A percentile compares a stretch with the other conserved stretches of the same genome.
phyloP scores from a whole-genome alignment of 2,329 filamentous ascomycete species.

The Fusarium sororula region DNA sequence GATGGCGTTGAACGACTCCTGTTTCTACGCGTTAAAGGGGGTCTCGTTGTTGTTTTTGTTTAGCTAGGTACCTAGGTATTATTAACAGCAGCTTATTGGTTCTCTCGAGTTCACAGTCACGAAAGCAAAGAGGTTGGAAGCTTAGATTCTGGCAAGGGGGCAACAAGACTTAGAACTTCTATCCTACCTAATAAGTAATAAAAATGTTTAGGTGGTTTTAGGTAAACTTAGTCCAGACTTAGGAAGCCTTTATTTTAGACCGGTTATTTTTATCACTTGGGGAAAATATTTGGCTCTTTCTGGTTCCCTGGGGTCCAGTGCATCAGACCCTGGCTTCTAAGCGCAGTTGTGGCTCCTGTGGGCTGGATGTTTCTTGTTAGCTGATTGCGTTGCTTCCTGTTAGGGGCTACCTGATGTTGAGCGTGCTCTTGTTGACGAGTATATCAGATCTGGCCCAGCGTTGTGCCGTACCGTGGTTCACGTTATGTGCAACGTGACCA shows the following conservation, averaged over 20 bases:
- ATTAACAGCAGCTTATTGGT: not conserved
- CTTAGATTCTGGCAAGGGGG: not conserved
- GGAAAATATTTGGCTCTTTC: not conserved
- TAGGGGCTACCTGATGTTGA: not conserved
- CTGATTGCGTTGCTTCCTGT: conserved; percentile 25
- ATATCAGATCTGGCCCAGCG: conserved; percentile 2
- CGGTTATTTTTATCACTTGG: not conserved
- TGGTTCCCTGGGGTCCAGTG: not conserved
- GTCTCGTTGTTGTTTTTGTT: not conserved
- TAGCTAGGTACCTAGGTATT: not conserved
- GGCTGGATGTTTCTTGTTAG: conserved; percentile 9
- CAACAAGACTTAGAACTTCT: not conserved
- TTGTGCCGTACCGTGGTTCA: not conserved
- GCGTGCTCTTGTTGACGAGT: conserved; percentile 3
- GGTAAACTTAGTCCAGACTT: not conserved
- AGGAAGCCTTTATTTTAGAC: not conserved
- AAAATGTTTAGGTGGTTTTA: not conserved
- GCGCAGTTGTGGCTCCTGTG: conserved; percentile 30
- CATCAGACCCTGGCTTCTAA: conserved; percentile 1
- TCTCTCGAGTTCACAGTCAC: conserved; percentile 6
- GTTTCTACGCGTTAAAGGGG: not conserved
- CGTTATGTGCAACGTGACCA: not conserved
- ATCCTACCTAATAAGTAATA: not conserved
- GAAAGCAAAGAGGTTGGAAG: conserved; percentile 14
- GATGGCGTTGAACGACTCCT: not conserved